Evolutionary conservation across 495 filamentous ascomycete species (phyloP), one percentile per base, ranked within the genome.

Genomic region (Lophium mytilinum): DNA sequence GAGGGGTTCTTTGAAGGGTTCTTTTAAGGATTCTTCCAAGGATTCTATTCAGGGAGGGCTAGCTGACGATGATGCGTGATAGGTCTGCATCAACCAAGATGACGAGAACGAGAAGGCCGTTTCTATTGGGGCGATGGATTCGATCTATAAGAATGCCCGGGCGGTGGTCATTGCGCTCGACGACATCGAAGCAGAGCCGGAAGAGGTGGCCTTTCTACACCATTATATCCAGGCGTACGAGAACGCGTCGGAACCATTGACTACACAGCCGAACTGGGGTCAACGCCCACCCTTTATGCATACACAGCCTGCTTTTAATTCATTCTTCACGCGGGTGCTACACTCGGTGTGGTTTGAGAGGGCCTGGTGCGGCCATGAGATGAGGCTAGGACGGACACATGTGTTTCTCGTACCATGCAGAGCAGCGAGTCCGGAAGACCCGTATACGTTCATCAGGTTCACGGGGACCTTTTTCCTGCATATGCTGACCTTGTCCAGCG

Each of bases 1-100:
- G n/a, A n/a, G n/a, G n/a, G n/a, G n/a, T n/a, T n/a, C n/a, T n/a
- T n/a, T n/a, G n/a, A n/a, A n/a, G n/a, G n/a, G n/a, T n/a, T n/a
- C n/a, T n/a, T n/a, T n/a, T n/a, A n/a, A n/a, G n/a, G n/a, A n/a
- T n/a, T n/a, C n/a, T n/a, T n/a, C n/a, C n/a, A n/a, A n/a, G n/a
- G n/a, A n/a, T n/a, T n/a, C n/a, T n/a, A n/a, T n/a, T n/a, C n/a
- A n/a, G n/a, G n/a, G 45, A 37, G n/a, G 10, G n/a, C 35, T 1
- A 14, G 21, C n/a, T 42, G 41, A 49, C 24, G 4, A 3, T 30
- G 24, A 30, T 30, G 11, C 8, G 45, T 11, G 19, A 6, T 49
- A 69, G 55, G 68, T 71, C 17, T 70, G 65, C 55, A 71, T 73
- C 53, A 64, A 69, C 47, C 64, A 68, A 33, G 56, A 60, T 1